Conservation (phyloP, 2,329 filamentous ascomycete genomes). For the Epichloe coenophiala region DNA sequence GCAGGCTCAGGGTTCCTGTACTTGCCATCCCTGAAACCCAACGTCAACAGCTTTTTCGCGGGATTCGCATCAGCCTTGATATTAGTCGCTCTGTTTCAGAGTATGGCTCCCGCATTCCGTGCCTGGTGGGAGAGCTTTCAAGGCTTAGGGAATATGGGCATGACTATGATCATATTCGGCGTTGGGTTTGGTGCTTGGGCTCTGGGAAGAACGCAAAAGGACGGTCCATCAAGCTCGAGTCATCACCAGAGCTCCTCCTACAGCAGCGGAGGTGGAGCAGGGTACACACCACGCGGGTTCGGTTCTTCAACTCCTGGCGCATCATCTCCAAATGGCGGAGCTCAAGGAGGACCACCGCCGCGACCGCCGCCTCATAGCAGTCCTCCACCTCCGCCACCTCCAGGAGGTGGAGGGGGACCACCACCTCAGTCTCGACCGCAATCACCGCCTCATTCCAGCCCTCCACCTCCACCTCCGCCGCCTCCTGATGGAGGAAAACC, state of each 20-base stretch:
- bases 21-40: slow-evolving; percentile 75
- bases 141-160: slow-evolving; percentile 58
- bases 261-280: slow-evolving; percentile 8
- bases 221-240: slow-evolving; percentile 9
- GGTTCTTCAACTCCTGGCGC: slow-evolving; percentile 17
- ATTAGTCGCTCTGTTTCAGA: slow-evolving; percentile 57
- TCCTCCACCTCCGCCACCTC: slow-evolving; percentile 2
- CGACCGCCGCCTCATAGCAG: slow-evolving; percentile 17
- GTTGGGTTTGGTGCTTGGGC: slow-evolving; percentile 72
- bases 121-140: slow-evolving; percentile 60
- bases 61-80: slow-evolving; percentile 69
- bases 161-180: slow-evolving; percentile 56
- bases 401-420: slow-evolving; percentile 1
- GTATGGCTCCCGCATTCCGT: slow-evolving; percentile 58
- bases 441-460: background rate
- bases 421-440: slow-evolving; percentile 6
- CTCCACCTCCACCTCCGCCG: background rate
- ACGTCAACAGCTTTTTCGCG: slow-evolving; percentile 81
- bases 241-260: slow-evolving; percentile 11
- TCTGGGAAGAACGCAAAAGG: slow-evolving; percentile 24
- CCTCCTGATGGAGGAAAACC: background rate
- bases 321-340: slow-evolving; percentile 17
- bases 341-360: slow-evolving; percentile 13
- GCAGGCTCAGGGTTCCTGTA: slow-evolving; percentile 84
- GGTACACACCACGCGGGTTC: slow-evolving; percentile 15